Evolutionary conservation across 169 alveolate species (phyloP).

Genomic region (Plasmodium adleri): DNA sequence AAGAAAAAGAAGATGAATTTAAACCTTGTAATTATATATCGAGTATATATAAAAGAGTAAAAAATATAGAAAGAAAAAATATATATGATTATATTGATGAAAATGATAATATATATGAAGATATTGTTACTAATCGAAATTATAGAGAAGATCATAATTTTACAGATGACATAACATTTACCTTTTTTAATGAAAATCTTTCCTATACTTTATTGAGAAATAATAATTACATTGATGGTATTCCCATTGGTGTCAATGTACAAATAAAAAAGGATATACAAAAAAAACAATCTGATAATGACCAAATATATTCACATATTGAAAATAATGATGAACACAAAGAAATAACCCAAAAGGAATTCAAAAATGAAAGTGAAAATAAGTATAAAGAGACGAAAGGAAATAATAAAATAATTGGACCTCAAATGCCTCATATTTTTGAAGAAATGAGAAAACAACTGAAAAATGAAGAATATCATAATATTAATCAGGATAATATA

Average conservation of each 20-base stretch:
- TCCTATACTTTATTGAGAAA: conserved; percentile 55
- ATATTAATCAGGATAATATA: neutral
- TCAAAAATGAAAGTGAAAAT: neutral
- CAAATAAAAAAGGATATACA: neutral
- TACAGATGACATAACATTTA: conserved; percentile 54
- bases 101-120: conserved; percentile 73
- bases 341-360: neutral
- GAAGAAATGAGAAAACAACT: conserved; percentile 43
- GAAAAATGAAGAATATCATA: conserved; percentile 7
- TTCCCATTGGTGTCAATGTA: conserved; percentile 63
- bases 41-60: conserved; percentile 43
- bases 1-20: conserved; percentile 20
- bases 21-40: conserved; percentile 69
- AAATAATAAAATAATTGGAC: conserved; percentile 29
- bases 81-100: conserved; percentile 74
- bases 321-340: neutral
- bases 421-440: conserved; percentile 41
- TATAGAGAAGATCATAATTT: conserved; percentile 14
- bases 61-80: conserved; percentile 20
- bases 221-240: conserved; percentile 63
- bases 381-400: neutral
- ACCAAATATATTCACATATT: no score
- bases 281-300: neutral
- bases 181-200: conserved; percentile 65
- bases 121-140: conserved; percentile 31